Conservation (phyloP, 768 basidiomycete species). For the Boletus subparvulus region DNA sequence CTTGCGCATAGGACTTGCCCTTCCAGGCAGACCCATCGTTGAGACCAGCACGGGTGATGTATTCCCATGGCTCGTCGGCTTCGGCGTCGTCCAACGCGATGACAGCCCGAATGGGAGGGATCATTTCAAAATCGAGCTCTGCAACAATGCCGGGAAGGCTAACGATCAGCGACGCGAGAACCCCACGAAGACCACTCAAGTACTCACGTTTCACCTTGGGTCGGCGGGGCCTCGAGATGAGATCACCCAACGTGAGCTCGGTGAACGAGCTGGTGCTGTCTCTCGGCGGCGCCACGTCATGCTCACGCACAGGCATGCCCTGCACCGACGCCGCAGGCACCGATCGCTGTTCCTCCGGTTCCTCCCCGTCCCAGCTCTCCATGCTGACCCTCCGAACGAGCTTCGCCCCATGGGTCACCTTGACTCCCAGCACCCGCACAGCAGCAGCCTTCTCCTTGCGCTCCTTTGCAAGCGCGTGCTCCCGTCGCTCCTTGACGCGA, state of each 20-base stretch:
- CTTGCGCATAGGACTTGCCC: slow-evolving; percentile 35
- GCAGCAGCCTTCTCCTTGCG: slow-evolving; percentile 31
- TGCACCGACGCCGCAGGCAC: neutral
- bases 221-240: slow-evolving; percentile 24
- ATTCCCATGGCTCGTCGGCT: slow-evolving; percentile 33
- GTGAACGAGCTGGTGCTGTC: slow-evolving; percentile 10
- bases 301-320: neutral
- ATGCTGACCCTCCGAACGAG: slow-evolving; percentile 26
- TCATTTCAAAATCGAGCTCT: slow-evolving; percentile 32
- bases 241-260: slow-evolving; percentile 27
- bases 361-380: slow-evolving; percentile 32
- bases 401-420: slow-evolving; percentile 13
- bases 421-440: slow-evolving; percentile 19
- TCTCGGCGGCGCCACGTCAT: slow-evolving; percentile 5
- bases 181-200: neutral
- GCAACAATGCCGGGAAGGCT: neutral
- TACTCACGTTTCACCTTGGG: slow-evolving; percentile 28
- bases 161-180: neutral
- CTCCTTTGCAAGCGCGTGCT: slow-evolving; percentile 30
- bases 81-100: slow-evolving; percentile 33
- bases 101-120: slow-evolving; percentile 32
- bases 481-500: slow-evolving; percentile 32
- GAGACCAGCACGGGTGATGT: slow-evolving; percentile 29
- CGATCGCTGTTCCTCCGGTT: slow-evolving; percentile 1
- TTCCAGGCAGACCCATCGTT: slow-evolving; percentile 29